These are phyloP conservation scores for Rhizophora apiculata DNA, from an alignment of 345 rosid genomes.

Conservation along the genomic window DNA sequence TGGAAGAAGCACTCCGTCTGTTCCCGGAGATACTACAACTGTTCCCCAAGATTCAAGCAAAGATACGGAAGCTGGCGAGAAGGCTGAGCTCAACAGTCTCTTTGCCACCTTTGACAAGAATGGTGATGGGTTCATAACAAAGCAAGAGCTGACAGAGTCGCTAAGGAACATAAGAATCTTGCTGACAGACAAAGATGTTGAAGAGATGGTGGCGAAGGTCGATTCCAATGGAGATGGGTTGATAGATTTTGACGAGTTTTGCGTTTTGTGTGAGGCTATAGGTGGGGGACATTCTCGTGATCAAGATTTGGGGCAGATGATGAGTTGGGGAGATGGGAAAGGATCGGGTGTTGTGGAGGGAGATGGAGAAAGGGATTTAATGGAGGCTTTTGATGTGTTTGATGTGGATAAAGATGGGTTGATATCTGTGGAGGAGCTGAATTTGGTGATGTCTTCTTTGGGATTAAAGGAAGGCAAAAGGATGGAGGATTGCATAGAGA, in stretches of 20 bases:
- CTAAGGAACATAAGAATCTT: conserved; percentile 27
- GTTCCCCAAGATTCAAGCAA: background rate
- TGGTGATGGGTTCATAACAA: conserved; percentile 32
- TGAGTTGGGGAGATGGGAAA: background rate
- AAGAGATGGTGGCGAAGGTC: conserved; percentile 26
- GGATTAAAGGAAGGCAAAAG: conserved; percentile 25
- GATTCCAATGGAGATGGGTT: conserved; percentile 34
- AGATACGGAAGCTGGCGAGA: background rate
- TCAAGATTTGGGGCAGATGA: background rate
- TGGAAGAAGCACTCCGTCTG: background rate
- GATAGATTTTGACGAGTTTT: conserved; percentile 31
- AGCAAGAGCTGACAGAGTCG: conserved; percentile 27
- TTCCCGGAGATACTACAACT: background rate
- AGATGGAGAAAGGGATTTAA: conserved; percentile 19
- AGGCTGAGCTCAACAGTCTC: conserved; percentile 20
- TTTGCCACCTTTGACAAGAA: conserved; percentile 35
- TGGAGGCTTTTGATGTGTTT: conserved; percentile 33
- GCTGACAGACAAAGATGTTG: conserved; percentile 26
- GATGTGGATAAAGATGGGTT: conserved; percentile 30
- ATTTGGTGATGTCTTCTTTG: conserved; percentile 14
- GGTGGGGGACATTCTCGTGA: background rate
- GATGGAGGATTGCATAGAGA: conserved; percentile 22
- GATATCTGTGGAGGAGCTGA: conserved; percentile 28
- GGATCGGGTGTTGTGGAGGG: background rate
- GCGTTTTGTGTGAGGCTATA: conserved; percentile 10